Base-by-base conservation (phyloP, 2,329 filamentous ascomycete genomes). In the Apiospora saccharicola region DNA sequence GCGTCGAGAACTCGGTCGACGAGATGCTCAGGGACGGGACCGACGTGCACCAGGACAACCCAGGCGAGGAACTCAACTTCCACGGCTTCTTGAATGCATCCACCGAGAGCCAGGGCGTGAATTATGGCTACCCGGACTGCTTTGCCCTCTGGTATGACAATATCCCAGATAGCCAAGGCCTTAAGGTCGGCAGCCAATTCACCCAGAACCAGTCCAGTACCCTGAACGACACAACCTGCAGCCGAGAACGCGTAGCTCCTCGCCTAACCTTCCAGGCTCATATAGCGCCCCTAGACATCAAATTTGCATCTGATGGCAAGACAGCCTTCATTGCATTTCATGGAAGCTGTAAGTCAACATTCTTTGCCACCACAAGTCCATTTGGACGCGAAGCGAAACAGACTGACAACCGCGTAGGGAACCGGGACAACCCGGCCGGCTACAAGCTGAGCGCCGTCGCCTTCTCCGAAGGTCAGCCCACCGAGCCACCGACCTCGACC, bases 41-140 rank as follows among this genome's bases (percentile, higher is more conserved):
- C 30, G 90, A 92, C 73, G 87, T 93, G 68, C 90, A 92, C 76
- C 80, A 89, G 73, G 85, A 92, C 77, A 94, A 94, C 76, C 92
- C 92, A 0, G 92, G 86, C 30, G 92, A 94, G 79, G 91, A 94
- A 81, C 81, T 94, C 79, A 94, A 94, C 80, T 93, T 89, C 79
- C 89, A 92, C 72, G 92, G 92, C 7, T 85, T 85, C 22, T 86
- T 85, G 0, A 69, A 76, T 30, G 69, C 61, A 30, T 73, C 61
- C 80, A 77, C 77, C 43, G 78, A 79, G 22, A 14, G 67, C 43
- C 72, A 72, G 72, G 81, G 79, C 43, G 78, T 76, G 0, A 93
- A 93, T 80, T 92, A 91, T 77, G 93, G 92, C 47, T 94, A 94
- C 78, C 93, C 93, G 1, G 81, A 85, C 64, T 94, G 92, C 82